Evolutionary conservation across 306 rosid genomes (phyloP), one percentile per base, ranked within the genome.

Genomic region (Crotalaria pallida): DNA sequence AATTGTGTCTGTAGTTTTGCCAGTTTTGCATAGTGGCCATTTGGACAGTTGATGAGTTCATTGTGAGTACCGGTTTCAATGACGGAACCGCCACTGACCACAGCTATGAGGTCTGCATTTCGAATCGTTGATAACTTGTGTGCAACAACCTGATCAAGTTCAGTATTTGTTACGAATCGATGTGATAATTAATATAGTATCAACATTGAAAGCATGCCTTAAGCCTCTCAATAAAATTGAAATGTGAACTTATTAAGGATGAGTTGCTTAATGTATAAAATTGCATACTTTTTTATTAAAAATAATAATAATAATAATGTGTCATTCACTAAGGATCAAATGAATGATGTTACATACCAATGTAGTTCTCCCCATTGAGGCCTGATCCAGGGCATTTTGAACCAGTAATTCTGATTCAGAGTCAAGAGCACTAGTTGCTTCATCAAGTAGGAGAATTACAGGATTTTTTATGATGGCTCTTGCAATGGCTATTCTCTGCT

Each of bases 351-450:
- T 13, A 67, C 63, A 17, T 85, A 90, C 99, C 92, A 94, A 52
- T 29, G 99, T 91, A 72, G 97, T 94, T 67, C 97, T 91, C 63
- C 99, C 99, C 88, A 91, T 78, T 58, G 99, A 94, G 56, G 99
- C 99, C 47, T 83, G 95, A 81, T 94, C 96, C 38, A 94, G 97
- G 44, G 99, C 99, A 91, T 80, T 90, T 60, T 91, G 99, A 43
- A 94, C 97, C 12, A 91, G 40, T 63, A 80, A 67, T 80, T 94
- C 98, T 2, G 97, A 94, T 85, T 94, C 96, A 59, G 90, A 87
- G 80, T 94, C 98, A 60, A 94, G 97, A 60, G 98, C 97, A 84
- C 97, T 90, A 3, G 98, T 94, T 65, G 98, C 98, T 83, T 94
- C 98, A 83, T 94, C 98, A 62, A 94, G 96, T 43, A 94, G 73